Conservation (phyloP, 768 basidiomycete species). For the Lentinula detonsa region DNA sequence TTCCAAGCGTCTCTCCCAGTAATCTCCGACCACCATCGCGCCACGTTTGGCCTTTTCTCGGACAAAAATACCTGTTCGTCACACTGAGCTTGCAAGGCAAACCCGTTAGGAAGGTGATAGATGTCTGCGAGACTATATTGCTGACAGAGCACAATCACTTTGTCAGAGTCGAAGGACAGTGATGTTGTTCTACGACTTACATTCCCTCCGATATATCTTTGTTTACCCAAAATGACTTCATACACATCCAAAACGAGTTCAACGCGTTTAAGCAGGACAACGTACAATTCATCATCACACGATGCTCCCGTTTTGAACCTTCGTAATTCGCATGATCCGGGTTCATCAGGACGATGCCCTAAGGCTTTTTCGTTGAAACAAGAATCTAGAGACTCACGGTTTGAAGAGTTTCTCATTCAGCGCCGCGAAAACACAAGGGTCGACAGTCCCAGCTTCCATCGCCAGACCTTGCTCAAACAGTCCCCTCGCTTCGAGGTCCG, state of each 20-base stretch:
- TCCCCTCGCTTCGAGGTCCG: slow-evolving; percentile 27
- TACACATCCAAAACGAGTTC: slow-evolving; percentile 36
- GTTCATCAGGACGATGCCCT: background rate
- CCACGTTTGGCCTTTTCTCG: slow-evolving; percentile 26
- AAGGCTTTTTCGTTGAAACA: background rate
- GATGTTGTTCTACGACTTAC: slow-evolving; percentile 18
- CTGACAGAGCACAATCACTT: background rate
- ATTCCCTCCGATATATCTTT: slow-evolving; percentile 52
- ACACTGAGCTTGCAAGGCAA: background rate
- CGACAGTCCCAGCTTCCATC: slow-evolving; percentile 49
- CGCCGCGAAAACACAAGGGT: slow-evolving; percentile 33
- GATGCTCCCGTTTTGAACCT: slow-evolving; percentile 19
- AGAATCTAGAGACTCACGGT: slow-evolving; percentile 26
- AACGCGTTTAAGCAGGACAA: slow-evolving; percentile 16
- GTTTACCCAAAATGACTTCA: slow-evolving; percentile 49
- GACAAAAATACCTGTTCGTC: slow-evolving; percentile 16
- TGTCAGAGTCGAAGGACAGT: background rate
- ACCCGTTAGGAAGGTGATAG: slow-evolving; percentile 35
- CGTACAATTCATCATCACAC: slow-evolving; percentile 22
- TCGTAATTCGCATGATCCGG: slow-evolving; percentile 20
- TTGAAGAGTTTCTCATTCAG: slow-evolving; percentile 47
- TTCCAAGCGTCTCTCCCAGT: slow-evolving; percentile 13
- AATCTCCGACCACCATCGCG: slow-evolving; percentile 39
- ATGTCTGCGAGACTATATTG: slow-evolving; percentile 44
- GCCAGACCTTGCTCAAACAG: slow-evolving; percentile 49